These are phyloP conservation scores for Sporothrix luriei DNA, from an alignment of 2,329 filamentous ascomycete genomes.

Conservation along the genomic window DNA sequence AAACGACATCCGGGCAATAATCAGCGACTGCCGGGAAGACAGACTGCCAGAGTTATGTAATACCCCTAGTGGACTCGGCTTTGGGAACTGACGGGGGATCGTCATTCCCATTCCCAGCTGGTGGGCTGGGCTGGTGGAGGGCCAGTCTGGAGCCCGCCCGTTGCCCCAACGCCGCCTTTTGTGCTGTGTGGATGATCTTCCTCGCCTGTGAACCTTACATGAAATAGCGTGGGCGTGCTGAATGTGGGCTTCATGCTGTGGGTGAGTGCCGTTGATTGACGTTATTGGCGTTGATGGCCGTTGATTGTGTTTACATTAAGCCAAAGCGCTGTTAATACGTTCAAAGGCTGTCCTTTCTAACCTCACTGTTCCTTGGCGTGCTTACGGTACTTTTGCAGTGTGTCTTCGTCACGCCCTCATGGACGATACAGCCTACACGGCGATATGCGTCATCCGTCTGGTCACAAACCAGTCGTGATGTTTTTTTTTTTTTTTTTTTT, in stretches of 20 bases:
- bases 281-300: background rate
- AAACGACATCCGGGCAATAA: too few species aligned
- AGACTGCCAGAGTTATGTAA: background rate
- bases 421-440: too few species aligned
- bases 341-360: too few species aligned
- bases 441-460: too few species aligned
- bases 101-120: slow-evolving; percentile 27
- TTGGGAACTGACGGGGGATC: slow-evolving; percentile 21
- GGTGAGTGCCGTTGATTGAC: background rate
- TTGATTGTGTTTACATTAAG: background rate
- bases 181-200: slow-evolving; percentile 24
- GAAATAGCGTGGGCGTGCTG: slow-evolving; percentile 11
- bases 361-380: too few species aligned
- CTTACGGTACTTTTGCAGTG: too few species aligned
- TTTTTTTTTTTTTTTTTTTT: too few species aligned
- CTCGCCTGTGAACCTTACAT: slow-evolving; percentile 19
- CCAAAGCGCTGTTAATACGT: background rate
- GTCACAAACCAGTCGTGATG: too few species aligned
- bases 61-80: background rate
- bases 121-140: background rate
- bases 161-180: background rate
- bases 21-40: background rate
- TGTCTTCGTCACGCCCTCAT: too few species aligned
- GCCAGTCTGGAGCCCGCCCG: too few species aligned
- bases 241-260: background rate